Conservation (phyloP, 148 eudicot species). For the Rhododendron ferrugineum region DNA sequence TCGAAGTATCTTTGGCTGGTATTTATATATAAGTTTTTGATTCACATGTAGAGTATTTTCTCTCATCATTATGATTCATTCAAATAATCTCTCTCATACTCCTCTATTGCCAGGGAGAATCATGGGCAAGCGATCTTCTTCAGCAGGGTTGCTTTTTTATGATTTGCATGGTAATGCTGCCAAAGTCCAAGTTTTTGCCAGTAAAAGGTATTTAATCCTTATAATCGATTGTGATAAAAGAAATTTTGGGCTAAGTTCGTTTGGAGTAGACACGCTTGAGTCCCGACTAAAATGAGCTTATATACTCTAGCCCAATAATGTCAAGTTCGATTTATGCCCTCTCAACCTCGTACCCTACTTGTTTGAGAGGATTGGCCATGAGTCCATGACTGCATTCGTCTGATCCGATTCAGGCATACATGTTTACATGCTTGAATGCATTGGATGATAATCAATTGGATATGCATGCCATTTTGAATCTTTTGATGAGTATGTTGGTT, state of each 20-base stretch:
- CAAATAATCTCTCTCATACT: not conserved
- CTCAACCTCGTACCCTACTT: not conserved
- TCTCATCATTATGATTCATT: not conserved
- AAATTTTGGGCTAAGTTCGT: not conserved
- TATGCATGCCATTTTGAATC: not conserved
- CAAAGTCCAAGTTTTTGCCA: conserved; percentile 93
- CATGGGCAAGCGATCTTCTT: conserved; percentile 89
- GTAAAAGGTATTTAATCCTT: conserved; percentile 56
- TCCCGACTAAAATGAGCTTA: not conserved
- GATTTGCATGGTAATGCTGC: conserved; percentile 73
- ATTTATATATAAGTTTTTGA: conserved; percentile 3
- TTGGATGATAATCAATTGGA: not conserved
- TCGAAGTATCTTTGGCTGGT: conserved; percentile 71
- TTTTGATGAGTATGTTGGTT: not conserved
- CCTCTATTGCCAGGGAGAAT: conserved; percentile 54
- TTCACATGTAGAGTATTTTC: not conserved
- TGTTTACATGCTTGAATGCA: not conserved
- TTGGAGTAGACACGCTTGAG: not conserved
- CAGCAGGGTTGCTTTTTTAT: conserved; percentile 77
- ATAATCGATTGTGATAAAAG: not conserved
- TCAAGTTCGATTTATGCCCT: not conserved
- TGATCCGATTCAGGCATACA: not conserved
- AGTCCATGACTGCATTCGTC: not conserved
- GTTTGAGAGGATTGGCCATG: not conserved
- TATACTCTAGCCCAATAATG: too few relatives aligned